phyloP scores from a whole-genome alignment of 192 early-diverging fungal genomes.

The Coemansia sp. region DNA sequence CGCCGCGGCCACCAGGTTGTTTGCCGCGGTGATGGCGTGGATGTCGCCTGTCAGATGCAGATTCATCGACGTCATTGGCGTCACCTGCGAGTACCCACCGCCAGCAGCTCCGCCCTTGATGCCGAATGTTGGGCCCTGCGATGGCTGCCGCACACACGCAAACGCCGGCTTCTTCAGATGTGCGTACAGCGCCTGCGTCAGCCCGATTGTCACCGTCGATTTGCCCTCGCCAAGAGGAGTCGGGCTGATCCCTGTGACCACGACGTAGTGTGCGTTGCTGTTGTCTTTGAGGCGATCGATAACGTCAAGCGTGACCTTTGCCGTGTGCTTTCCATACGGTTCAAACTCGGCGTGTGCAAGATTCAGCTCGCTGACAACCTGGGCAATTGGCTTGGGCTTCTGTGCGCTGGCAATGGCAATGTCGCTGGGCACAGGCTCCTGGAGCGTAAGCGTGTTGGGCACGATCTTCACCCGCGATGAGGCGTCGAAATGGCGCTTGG shows the following conservation, averaged over 20 bases:
- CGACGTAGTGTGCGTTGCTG: slow-evolving; percentile 87
- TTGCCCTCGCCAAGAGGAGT: slow-evolving; percentile 99
- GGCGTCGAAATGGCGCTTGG: slow-evolving; percentile 68
- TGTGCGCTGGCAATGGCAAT: slow-evolving; percentile 93
- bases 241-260: slow-evolving; percentile 97
- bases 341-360: slow-evolving; percentile 78
- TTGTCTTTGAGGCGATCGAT: slow-evolving; percentile 80
- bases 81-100: slow-evolving; percentile 98
- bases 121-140: slow-evolving; percentile 98
- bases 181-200: slow-evolving; percentile 94
- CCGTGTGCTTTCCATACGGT: slow-evolving; percentile 84
- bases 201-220: slow-evolving; percentile 95
- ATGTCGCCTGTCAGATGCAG: slow-evolving; percentile 99
- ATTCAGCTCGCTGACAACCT: slow-evolving; percentile 84
- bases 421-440: slow-evolving; percentile 87
- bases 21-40: slow-evolving; percentile 96
- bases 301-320: slow-evolving; percentile 84
- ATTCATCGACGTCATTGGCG: slow-evolving; percentile 99
- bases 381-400: slow-evolving; percentile 78
- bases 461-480: slow-evolving; percentile 56
- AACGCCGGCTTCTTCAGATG: slow-evolving; percentile 85
- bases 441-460: slow-evolving; percentile 65
- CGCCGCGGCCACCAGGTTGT: slow-evolving; percentile 95
- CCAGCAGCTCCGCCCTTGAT: slow-evolving; percentile 99
- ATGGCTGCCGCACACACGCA: slow-evolving; percentile 98